Conservation (phyloP, 139 green algal species). For the Diplosphaera chodatii region DNA sequence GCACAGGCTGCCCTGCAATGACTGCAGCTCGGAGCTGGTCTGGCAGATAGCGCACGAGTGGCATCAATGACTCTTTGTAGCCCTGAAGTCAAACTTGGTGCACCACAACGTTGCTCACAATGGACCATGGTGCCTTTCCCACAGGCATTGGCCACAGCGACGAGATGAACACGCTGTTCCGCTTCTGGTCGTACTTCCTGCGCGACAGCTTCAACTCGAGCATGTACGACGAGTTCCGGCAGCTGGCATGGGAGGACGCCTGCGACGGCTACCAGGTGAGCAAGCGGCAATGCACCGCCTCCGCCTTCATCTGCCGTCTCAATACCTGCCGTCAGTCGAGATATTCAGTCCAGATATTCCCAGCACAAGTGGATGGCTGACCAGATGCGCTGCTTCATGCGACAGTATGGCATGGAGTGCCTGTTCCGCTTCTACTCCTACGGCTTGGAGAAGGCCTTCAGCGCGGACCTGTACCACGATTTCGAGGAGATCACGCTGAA, state of each 20-base stretch:
- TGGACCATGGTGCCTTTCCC: not conserved
- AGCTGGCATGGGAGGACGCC: slow-evolving; percentile 40
- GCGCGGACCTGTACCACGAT: slow-evolving; percentile 63
- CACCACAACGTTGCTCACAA: too few species aligned
- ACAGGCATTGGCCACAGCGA: slow-evolving; percentile 71
- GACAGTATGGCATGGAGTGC: slow-evolving; percentile 94
- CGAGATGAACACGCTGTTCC: slow-evolving; percentile 98
- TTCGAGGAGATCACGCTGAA: slow-evolving; percentile 82
- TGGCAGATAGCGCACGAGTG: too few species aligned
- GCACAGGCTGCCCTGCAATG: too few species aligned
- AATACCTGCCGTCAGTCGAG: too few species aligned
- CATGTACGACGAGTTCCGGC: slow-evolving; percentile 88
- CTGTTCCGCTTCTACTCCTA: slow-evolving; percentile 92
- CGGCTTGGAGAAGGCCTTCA: slow-evolving; percentile 81
- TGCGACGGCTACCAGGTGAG: not conserved
- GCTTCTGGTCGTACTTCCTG: slow-evolving; percentile 98
- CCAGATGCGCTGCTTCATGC: slow-evolving; percentile 37
- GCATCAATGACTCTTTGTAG: too few species aligned
- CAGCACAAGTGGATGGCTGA: too few species aligned
- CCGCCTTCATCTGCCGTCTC: too few species aligned
- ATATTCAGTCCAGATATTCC: too few species aligned
- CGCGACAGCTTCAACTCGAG: slow-evolving; percentile 83
- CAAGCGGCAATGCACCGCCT: not conserved
- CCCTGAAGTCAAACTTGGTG: too few species aligned
- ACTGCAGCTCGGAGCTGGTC: too few species aligned